Conservation (phyloP, 768 basidiomycete genomes). For the Nidularia sp. region DNA sequence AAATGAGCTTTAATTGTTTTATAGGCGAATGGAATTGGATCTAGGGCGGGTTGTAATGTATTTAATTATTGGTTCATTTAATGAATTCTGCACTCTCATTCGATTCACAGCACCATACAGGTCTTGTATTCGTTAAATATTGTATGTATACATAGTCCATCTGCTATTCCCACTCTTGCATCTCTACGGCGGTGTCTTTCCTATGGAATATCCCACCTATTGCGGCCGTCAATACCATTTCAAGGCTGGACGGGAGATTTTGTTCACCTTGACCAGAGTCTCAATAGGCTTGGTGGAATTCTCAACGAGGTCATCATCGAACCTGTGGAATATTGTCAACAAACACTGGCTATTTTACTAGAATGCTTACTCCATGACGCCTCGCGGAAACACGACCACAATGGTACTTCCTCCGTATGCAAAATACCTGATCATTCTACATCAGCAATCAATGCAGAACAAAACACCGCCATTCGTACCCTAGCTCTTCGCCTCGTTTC, state of each 20-base stretch:
- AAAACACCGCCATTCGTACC: conserved; percentile 18
- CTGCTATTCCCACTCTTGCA: neutral
- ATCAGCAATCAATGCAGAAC: neutral
- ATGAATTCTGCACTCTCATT: too few relatives aligned
- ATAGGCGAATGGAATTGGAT: neutral
- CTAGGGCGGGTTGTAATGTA: neutral
- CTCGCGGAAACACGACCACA: conserved; percentile 54
- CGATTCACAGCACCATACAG: neutral
- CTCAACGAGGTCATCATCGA: conserved; percentile 57
- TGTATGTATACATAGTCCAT: neutral
- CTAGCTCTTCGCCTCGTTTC: conserved; percentile 63
- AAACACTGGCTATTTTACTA: neutral
- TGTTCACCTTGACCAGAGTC: conserved; percentile 56
- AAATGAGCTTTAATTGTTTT: neutral
- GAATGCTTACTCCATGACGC: conserved; percentile 34
- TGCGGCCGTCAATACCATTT: neutral
- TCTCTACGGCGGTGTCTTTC: conserved; percentile 13
- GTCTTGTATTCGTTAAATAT: neutral
- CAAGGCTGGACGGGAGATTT: neutral
- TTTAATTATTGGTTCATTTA: conserved; percentile 1
- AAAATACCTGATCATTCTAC: conserved; percentile 42
- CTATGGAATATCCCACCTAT: conserved; percentile 31
- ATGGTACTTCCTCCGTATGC: conserved; percentile 79
- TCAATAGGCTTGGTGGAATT: conserved; percentile 58
- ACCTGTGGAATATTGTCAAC: conserved; percentile 22